These are phyloP conservation scores for Populus pruinosa DNA, from an alignment of 345 rosid genomes.

Conservation along the genomic window DNA sequence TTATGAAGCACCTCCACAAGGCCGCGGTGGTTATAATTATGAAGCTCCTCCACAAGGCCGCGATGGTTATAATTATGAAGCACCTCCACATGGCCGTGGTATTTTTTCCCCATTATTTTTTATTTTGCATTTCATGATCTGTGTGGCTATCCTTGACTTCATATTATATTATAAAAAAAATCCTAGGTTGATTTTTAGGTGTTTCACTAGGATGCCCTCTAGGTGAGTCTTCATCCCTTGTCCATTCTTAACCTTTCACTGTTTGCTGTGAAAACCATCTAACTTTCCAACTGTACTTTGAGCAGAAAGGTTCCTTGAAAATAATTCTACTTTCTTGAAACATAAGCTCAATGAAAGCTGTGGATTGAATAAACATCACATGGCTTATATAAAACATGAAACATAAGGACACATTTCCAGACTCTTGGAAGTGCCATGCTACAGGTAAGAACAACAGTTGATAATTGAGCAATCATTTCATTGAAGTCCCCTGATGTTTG, in stretches of 20 bases:
- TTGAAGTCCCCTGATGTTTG: neutral
- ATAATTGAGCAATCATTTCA: too few relatives aligned
- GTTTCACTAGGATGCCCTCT: neutral
- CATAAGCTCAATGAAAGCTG: neutral
- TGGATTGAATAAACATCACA: neutral
- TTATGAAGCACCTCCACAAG: constrained; percentile 41
- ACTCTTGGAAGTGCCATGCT: neutral
- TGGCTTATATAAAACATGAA: neutral
- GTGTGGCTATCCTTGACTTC: neutral
- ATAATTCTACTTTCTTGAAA: neutral
- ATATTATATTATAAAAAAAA: neutral
- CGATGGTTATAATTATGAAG: constrained; percentile 14
- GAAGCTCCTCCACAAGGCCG: constrained; percentile 34
- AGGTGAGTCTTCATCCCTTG: neutral
- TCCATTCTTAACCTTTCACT: neutral
- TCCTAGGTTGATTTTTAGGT: neutral
- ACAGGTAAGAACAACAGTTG: too few relatives aligned
- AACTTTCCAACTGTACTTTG: neutral
- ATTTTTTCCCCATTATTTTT: neutral
- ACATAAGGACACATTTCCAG: neutral
- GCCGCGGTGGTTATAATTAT: constrained; percentile 48
- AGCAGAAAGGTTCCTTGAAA: neutral
- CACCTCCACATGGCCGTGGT: constrained; percentile 35
- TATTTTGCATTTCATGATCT: neutral
- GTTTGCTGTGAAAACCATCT: neutral